Evolutionary conservation across 2,329 filamentous ascomycete genomes (phyloP), one percentile per base, ranked within the genome.

Genomic region (Nemania bipapillata): DNA sequence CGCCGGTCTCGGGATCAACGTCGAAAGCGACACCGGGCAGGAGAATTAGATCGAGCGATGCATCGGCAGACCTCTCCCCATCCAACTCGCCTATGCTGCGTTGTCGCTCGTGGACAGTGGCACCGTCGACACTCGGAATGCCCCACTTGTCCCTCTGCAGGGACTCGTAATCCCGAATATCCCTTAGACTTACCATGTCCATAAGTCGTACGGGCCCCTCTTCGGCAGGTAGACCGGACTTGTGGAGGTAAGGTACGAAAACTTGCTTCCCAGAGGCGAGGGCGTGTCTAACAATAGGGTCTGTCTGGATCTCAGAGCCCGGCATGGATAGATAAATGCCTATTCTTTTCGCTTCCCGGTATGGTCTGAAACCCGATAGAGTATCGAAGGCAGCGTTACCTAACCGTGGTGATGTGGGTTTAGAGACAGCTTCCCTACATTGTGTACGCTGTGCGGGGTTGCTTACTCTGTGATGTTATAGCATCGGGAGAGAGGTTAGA

Each of bases 241-340:
- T 89, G 81, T 96, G 90, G 60, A 97, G 90, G 78, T 96, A 97
- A 0, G 96, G 96, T 55, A 99, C 90, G 79, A 93, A 98, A 66
- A 99, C 94, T 69, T 90, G 85, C 81, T 98, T 99, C 45, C 92
- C 93, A 3, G 84, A 80, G 6, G 82, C 81, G 28, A 99, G 84
- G 12, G 95, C 94, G 83, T 97, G 89, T 30, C 88, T 87, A 8
- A 98, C 93, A 63, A 98, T 93, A 56, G 85, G 83, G 59, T 90
- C 89, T 1, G 96, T 99, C 74, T 94, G 92, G 28, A 97, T 87
- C 82, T 99, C 96, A 26, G 90, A 91, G 9, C 85, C 83, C 0
- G 94, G 94, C 96, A 99, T 99, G 11, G 95, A 96, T 17, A 99
- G 85, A 79, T 97, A 99, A 65, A 99, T 86, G 74, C 92, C 94